Evolutionary conservation across 352 stramenopile species (phyloP).

Genomic region (Pythium scleroteichum): DNA sequence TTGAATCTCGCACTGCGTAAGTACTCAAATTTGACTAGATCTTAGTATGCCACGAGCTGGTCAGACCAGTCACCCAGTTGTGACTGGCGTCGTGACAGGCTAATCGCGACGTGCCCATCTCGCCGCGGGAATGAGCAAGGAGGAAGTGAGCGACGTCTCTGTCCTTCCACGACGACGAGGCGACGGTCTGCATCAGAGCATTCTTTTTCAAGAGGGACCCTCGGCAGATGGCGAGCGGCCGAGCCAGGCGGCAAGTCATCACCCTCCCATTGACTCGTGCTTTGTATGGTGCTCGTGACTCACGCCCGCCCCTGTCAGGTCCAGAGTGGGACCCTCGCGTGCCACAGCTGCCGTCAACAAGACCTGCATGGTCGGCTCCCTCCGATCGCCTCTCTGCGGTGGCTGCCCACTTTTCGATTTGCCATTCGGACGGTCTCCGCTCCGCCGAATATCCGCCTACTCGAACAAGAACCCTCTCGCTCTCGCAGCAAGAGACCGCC

Average conservation of each 20-base stretch:
- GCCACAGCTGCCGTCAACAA: neutral
- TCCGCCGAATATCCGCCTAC: neutral
- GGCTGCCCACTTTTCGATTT: neutral
- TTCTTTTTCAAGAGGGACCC: neutral
- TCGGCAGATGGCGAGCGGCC: too few species aligned
- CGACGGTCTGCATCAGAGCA: neutral
- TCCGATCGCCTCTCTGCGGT: neutral
- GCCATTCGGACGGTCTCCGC: neutral
- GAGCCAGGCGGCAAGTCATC: too few species aligned
- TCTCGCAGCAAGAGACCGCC: constrained; percentile 4
- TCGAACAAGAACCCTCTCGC: constrained; percentile 3
- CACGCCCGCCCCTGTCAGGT: neutral
- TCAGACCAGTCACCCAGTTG: neutral
- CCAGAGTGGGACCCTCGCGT: neutral
- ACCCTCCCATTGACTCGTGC: neutral
- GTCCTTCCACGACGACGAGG: constrained; percentile 1
- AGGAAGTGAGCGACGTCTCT: neutral
- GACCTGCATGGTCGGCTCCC: neutral
- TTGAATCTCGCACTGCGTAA: too few species aligned
- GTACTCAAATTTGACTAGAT: neutral
- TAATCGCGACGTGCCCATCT: neutral
- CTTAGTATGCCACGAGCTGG: neutral
- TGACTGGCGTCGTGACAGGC: neutral
- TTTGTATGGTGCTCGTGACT: neutral
- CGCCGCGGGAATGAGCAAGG: neutral